Evolutionary conservation across 2,329 filamentous ascomycete species (phyloP), one percentile per base, ranked within the genome.

Genomic region (Aureobasidium sp.): DNA sequence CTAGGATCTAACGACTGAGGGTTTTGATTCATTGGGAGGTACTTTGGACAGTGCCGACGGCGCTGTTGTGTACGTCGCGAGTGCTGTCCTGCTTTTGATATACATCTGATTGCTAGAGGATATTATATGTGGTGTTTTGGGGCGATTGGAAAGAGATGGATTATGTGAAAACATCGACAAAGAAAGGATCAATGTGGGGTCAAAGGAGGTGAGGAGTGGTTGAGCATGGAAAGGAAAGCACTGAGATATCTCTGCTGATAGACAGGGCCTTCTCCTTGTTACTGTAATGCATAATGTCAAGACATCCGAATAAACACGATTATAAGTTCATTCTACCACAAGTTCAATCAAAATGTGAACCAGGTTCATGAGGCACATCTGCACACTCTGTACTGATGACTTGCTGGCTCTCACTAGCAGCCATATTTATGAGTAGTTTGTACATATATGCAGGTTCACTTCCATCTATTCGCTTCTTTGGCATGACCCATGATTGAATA

Each of bases 261-360:
- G 48, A 26, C 2, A 17, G 36, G 48, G 17, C 9, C 2, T 26
- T 20, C 12, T 17, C 23, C 36, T 29, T 47, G 13, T 23, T 58
- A 58, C 26, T 58, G 15, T 58, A 58, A 58, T 58, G 55, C 55
- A 58, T 58, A 58, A 58, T 58, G 55, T 47, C 29, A 47, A 58
- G 32, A 58, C 8, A 42, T 39, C 20, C 55, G 42, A 58, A 36
- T 37, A 47, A 26, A 27, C 2, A 47, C 12, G 37, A 48, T 47
- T 26, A 23, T 10, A 37, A 20, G 12, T 42, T 20, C 37, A 55
- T 17, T 12, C 44, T 47, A 15, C 26, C 12, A 29, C 7, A 20
- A 20, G 20, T 20, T 20, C 20, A 20, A 20, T 1, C 20, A 20
- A 20, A 20, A 20, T 20, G 20, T 20, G 20, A 20, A 20, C 20